These are phyloP conservation scores for Pythium volutum DNA, from an alignment of 352 stramenopile species.

Conservation along the genomic window DNA sequence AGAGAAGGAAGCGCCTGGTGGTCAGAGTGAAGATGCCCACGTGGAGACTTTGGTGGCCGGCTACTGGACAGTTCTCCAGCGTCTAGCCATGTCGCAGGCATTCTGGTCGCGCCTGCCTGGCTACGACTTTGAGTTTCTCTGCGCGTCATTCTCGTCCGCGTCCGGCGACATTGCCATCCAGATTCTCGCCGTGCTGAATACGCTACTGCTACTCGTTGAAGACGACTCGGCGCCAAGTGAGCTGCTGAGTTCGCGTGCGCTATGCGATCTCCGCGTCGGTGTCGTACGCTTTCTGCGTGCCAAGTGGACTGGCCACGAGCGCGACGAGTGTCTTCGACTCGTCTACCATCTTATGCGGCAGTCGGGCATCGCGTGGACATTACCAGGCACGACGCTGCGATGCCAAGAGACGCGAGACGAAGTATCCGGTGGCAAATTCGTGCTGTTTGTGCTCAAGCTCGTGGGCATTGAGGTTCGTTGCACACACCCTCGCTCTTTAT, in stretches of 20 bases:
- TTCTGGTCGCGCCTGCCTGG: conserved; percentile 50
- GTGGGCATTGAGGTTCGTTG: conserved; percentile 72
- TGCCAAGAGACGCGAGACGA: conserved; percentile 45
- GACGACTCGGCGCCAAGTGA: conserved; percentile 36
- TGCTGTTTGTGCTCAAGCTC: conserved; percentile 74
- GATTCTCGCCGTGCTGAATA: conserved; percentile 55
- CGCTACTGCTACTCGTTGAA: conserved; percentile 53
- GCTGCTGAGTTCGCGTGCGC: conserved; percentile 48
- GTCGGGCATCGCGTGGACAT: conserved; percentile 56
- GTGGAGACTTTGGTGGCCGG: conserved; percentile 27
- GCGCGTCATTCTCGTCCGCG: conserved; percentile 44
- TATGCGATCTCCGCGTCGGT: conserved; percentile 55
- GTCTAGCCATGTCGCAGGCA: conserved; percentile 28
- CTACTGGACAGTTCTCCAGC: conserved; percentile 47
- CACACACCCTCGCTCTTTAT: too few species aligned
- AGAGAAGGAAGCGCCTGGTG: conserved; percentile 20
- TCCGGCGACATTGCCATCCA: conserved; percentile 32
- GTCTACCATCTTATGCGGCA: conserved; percentile 64
- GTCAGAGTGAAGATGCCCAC: conserved; percentile 8
- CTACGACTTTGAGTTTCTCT: conserved; percentile 71
- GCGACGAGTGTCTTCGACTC: conserved; percentile 57
- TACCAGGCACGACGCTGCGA: conserved; percentile 51
- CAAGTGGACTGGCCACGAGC: conserved; percentile 73
- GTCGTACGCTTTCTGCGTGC: conserved; percentile 59
- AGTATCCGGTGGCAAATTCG: conserved; percentile 66